Evolutionary conservation across 2,329 filamentous ascomycete species (phyloP), one percentile per base, ranked within the genome.

Genomic region (Emmonsiellopsis sp.): DNA sequence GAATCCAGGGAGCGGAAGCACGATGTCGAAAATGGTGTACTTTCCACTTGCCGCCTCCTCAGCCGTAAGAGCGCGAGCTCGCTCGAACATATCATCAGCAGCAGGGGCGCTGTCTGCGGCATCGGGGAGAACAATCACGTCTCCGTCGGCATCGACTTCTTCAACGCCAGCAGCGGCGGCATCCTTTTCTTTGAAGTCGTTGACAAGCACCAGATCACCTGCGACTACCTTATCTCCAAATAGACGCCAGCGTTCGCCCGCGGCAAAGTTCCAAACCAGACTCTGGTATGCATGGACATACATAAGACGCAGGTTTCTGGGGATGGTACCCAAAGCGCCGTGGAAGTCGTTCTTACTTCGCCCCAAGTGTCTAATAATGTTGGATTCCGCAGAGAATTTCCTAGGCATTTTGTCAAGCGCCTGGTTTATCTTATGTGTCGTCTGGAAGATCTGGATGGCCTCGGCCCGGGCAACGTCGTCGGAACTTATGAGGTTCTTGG

Each of bases 231-330:
- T 79, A 55, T 77, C 70, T 50, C 91, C 90, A 65, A 86, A 86
- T 2, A 81, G 73, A 42, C 83, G 80, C 86, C 89, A 95, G 46
- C 93, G 86, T 61, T 86, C 83, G 59, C 87, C 89, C 1, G 83
- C 88, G 10, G 83, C 87, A 60, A 83, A 81, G 72, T 98, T 98
- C 92, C 92, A 98, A 7, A 98, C 84, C 38, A 90, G 81, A 5
- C 88, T 95, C 69, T 98, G 93, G 71, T 96, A 97, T 5, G 93
- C 92, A 68, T 98, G 93, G 13, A 95, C 85, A 67, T 97, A 98
- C 87, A 98, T 96, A 55, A 89, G 81, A 43, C 90, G 82, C 62
- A 97, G 76, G 48, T 87, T 89, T 15, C 91, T 81, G 26, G 86
- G 87, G 57, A 98, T 91, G 52, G 80, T 79, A 65, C 86, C 80